Percentiles rank a stretch among this genome's conserved stretches.
Evolutionary conservation across 352 stramenopile genomes (phyloP).

Genomic region (Globisporangium megalacanthum): DNA sequence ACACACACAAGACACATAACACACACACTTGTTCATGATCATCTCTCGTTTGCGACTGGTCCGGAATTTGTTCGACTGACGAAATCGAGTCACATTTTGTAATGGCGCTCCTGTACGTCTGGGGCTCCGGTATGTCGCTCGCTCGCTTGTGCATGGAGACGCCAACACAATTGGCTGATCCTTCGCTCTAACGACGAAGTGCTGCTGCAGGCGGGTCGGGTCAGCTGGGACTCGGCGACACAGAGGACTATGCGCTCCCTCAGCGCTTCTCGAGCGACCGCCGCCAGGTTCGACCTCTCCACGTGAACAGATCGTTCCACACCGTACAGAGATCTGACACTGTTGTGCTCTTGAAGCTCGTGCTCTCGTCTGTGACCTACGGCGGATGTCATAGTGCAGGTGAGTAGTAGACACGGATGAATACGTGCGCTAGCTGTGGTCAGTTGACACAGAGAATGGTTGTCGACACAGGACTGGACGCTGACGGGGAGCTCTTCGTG

Average conservation of each 20-base stretch:
- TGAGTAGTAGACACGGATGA: constrained; percentile 10
- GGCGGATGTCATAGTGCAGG: constrained; percentile 72
- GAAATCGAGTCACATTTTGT: too few relatives aligned
- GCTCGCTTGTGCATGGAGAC: not conserved
- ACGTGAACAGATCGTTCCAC: not conserved
- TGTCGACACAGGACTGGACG: constrained; percentile 17
- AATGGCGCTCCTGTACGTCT: constrained; percentile 24
- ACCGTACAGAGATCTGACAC: not conserved
- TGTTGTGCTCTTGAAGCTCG: constrained; percentile 9
- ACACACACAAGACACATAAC: too few relatives aligned
- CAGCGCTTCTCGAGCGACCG: constrained; percentile 24
- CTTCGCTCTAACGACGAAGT: not conserved
- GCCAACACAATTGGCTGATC: not conserved
- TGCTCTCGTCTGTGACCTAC: constrained; percentile 31
- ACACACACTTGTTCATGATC: not conserved
- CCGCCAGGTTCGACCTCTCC: not conserved
- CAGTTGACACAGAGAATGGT: not conserved
- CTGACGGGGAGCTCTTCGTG: constrained; percentile 37
- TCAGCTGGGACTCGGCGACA: constrained; percentile 53
- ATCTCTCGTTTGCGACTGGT: not conserved
- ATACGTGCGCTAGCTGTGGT: not conserved
- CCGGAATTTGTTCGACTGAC: too few relatives aligned
- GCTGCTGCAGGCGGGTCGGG: constrained; percentile 40
- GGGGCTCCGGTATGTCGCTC: constrained; percentile 4
- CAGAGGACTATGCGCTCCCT: constrained; percentile 50